Base-by-base conservation (phyloP, 805 yeast genomes). In the Komagataella pastoris region DNA sequence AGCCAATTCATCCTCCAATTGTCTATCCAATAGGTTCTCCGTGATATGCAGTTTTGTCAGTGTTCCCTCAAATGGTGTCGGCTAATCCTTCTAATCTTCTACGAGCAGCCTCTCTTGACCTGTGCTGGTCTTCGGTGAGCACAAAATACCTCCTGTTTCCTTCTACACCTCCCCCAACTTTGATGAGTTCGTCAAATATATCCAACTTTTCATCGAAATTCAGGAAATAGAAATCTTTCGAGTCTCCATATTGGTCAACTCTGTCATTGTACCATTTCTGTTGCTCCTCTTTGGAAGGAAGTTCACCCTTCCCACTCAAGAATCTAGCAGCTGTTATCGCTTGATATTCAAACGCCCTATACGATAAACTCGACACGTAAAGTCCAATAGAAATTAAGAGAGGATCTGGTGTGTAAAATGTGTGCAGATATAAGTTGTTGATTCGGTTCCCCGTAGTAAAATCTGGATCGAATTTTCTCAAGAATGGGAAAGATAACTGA, bases 291-390 rank as follows among this genome's bases (percentile, higher is more conserved):
- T 52, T 30, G 2, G 64, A 46, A 3, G 74, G 74, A 4, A 69
- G 53, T 3, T 54, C 46, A 1, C 62, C 57, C 52, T 65, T 59
- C 5, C 68, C 70, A 1, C 67, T 57, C 44, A 64, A 59, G 47
- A 61, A 62, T 30, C 73, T 54, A 1, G 73, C 59, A 1, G 67
- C 67, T 12, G 65, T 51, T 0, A 67, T 65, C 1, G 73, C 70
- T 55, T 72, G 76, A 57, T 63, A 70, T 54, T 72, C 75, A 57
- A 67, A 71, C 1, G 65, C 69, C 48, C 71, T 60, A 55, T 71
- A 70, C 0, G 72, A 64, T 23, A 71, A 59, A 2, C 70, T 73
- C 43, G 69, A 72, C 1, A 64, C 60, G 49, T 70, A 67, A 3
- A 65, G 61, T 7, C 75, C 74, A 7, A 69, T 64, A 51, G 65